A percentile compares a stretch with the other conserved stretches of the same genome.
phyloP scores from a whole-genome alignment of 2,329 filamentous ascomycete genomes.

The Endoconidiophora laricicola region DNA sequence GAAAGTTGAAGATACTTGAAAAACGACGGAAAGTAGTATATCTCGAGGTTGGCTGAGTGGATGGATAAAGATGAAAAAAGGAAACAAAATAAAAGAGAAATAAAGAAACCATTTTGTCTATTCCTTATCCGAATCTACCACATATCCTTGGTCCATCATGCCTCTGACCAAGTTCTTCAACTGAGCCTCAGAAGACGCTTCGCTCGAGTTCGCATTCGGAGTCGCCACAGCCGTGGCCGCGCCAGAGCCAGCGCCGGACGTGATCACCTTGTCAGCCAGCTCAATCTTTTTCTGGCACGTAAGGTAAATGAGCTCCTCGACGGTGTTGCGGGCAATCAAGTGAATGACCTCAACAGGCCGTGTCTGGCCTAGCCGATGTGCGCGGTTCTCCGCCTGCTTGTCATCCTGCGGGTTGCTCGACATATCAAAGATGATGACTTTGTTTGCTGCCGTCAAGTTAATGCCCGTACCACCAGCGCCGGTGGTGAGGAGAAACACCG shows the following conservation, averaged over 20 bases:
- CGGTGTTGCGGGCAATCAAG: slow-evolving; percentile 62
- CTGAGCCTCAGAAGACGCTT: slow-evolving; percentile 1
- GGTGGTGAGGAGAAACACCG: slow-evolving; percentile 84
- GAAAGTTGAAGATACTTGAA: no score
- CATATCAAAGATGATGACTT: slow-evolving; percentile 92
- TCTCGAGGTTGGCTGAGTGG: no score
- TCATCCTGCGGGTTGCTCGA: slow-evolving; percentile 98
- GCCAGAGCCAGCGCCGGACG: slow-evolving; percentile 42
- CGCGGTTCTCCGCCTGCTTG: slow-evolving; percentile 93
- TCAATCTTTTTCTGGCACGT: slow-evolving; percentile 87
- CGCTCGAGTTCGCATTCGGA: background rate
- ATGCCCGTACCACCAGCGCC: slow-evolving; percentile 93
- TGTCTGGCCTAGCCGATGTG: slow-evolving; percentile 84
- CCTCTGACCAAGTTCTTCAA: slow-evolving; percentile 9
- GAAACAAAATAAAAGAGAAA: no score
- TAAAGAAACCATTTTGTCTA: background rate
- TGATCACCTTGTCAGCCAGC: slow-evolving; percentile 50
- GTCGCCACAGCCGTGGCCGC: slow-evolving; percentile 33
- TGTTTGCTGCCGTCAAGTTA: slow-evolving; percentile 89
- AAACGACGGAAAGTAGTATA: no score
- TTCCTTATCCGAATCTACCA: background rate
- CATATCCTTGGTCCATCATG: slow-evolving; percentile 7
- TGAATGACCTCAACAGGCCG: slow-evolving; percentile 80
- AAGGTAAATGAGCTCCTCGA: slow-evolving; percentile 86
- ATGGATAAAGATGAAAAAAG: no score